A percentile compares a stretch with the other conserved stretches of the same genome.
Evolutionary conservation across 2,329 filamentous ascomycete species (phyloP).

Genomic region (Aspergillus chevalieri): DNA sequence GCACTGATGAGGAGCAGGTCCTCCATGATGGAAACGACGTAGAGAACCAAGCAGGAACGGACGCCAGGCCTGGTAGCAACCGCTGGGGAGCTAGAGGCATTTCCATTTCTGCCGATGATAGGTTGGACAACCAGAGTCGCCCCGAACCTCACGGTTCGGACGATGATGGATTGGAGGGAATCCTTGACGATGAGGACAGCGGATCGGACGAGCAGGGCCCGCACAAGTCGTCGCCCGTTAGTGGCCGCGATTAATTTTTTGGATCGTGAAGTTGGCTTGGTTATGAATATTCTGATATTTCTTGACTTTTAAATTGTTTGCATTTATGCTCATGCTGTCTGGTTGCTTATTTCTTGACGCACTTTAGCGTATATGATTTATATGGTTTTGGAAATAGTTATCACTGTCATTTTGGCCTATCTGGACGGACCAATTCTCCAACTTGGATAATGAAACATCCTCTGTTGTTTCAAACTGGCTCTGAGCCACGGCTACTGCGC

Average conservation of each 20-base stretch:
- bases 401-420: not conserved
- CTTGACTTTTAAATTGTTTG: not conserved
- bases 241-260: not conserved
- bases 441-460: not conserved
- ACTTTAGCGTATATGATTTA: not conserved
- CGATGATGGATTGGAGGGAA: constrained; percentile 12
- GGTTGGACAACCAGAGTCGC: constrained; percentile 23
- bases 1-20: constrained; percentile 33
- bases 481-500: constrained; percentile 15
- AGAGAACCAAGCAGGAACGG: constrained; percentile 17
- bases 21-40: constrained; percentile 23
- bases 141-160: constrained; percentile 6
- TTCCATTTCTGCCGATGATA: constrained; percentile 55
- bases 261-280: not conserved
- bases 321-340: not conserved
- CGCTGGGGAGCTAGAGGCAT: constrained; percentile 55
- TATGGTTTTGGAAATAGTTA: not conserved
- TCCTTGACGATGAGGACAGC: constrained; percentile 14
- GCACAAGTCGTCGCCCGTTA: constrained; percentile 1
- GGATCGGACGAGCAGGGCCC: not conserved
- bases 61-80: constrained; percentile 29
- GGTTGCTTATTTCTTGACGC: not conserved
- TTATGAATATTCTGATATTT: not conserved
- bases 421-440: not conserved
- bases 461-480: constrained; percentile 11